Base-by-base conservation (phyloP, 257 asterid genomes). In the Nicotiana noctiflora region DNA sequence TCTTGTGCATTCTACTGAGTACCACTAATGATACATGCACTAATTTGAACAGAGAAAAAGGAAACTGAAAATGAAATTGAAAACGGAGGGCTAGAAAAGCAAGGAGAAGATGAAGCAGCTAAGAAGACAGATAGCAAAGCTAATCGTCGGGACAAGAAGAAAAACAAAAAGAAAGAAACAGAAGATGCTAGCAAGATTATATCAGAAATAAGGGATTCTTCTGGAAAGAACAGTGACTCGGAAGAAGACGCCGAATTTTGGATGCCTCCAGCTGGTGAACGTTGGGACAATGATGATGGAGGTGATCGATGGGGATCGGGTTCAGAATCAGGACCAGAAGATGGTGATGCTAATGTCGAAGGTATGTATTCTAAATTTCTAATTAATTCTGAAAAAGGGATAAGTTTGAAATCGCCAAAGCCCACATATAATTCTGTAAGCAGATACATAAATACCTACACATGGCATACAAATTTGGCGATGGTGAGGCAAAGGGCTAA, bases 221-320 rank as follows among this genome's bases (percentile, higher is more conserved):
- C 85, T 6, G 94, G 62, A 6, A 84, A 87, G 75, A 86, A 86
- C 64, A 84, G 87, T 81, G 97, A 87, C 83, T 49, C 77, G 2
- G 97, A 89, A 68, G 88, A 77, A 63, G 98, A 85, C 56, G 88
- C 14, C 0, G 98, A 89, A 76, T 94, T 96, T 83, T 94, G 99
- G 99, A 90, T 90, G 87, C 98, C 99, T 72, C 98, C 95, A 25
- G 84, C 23, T 2, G 99, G 99, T 63, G 93, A 92, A 40, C 96
- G 99, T 2, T 96, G 99, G 98, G 99, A 96, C 84, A 82, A 86
- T 3, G 99, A 96, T 82, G 94, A 96, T 86, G 97, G 98, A 57
- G 93, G 92, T 65, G 91, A 94, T 82, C 87, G 97, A 72, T 95
- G 98, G 98, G 93, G 91, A 29, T 89, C 96, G 34, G 93, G 66